Percentiles rank a stretch among this genome's conserved stretches.
phyloP scores from a whole-genome alignment of 1,284 basidiomycete genomes.

The Takashimella tepidaria region DNA sequence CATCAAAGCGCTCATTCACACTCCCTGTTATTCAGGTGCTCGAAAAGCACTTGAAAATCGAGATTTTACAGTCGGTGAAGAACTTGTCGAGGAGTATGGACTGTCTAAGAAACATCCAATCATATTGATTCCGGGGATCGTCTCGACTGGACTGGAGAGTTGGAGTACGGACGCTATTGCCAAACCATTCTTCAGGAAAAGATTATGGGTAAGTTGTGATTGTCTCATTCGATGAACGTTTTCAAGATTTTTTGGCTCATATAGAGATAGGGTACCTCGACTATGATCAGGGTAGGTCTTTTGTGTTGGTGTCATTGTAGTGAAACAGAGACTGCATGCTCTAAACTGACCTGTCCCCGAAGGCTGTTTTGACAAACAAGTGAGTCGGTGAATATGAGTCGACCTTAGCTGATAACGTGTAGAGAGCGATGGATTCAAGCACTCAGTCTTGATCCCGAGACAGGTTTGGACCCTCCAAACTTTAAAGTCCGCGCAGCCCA shows the following conservation, averaged over 20 bases:
- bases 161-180: slow-evolving; percentile 41
- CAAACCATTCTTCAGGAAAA: slow-evolving; percentile 47
- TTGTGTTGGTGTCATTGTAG: too few species aligned
- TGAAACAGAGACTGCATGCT: too few species aligned
- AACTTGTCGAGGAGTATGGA: slow-evolving; percentile 58
- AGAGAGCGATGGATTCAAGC: slow-evolving; percentile 82
- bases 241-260: background rate
- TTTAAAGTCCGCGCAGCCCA: slow-evolving; percentile 88
- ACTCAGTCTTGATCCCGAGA: slow-evolving; percentile 83
- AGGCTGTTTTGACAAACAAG: slow-evolving; percentile 26
- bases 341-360: background rate
- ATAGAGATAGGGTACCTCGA: slow-evolving; percentile 57
- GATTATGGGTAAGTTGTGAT: slow-evolving; percentile 46
- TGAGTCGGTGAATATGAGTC: slow-evolving; percentile 5
- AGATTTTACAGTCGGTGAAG: slow-evolving; percentile 77
- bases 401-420: slow-evolving; percentile 69
- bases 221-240: background rate
- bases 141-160: slow-evolving; percentile 45
- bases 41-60: slow-evolving; percentile 72
- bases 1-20: background rate
- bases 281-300: slow-evolving; percentile 43
- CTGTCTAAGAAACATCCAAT: slow-evolving; percentile 70
- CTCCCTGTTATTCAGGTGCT: slow-evolving; percentile 59
- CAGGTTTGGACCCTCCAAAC: slow-evolving; percentile 86
- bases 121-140: slow-evolving; percentile 66